Evolutionary conservation across 2,329 filamentous ascomycete species (phyloP), one percentile per base, ranked within the genome.

Genomic region (Exophiala calicioides): DNA sequence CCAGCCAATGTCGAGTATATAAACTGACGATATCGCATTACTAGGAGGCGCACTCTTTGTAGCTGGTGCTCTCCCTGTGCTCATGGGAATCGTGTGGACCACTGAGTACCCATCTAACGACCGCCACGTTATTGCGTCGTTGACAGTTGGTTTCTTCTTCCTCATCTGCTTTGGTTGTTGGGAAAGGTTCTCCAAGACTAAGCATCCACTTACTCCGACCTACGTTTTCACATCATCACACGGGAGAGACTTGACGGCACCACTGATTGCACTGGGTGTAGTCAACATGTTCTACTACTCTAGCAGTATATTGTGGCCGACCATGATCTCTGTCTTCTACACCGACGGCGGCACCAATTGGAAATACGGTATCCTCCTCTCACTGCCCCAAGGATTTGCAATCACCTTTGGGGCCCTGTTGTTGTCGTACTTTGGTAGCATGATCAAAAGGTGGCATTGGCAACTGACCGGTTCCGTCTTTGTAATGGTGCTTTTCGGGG

Each of bases 281-380:
- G 65, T 76, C 15, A 76, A 71, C 45, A 77, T 77, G 73, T 76
- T 76, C 57, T 77, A 76, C 60, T 77, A 76, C 57, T 67, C 67
- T 24, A 68, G 66, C 31, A 73, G 69, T 48, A 68, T 76, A 32
- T 61, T 75, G 10, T 75, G 67, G 53, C 73, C 73, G 0, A 71
- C 69, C 12, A 74, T 74, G 71, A 74, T 75, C 38, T 62, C 62
- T n/a, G 62, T 66, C 1, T 71, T 74, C 52, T 76, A 68, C 53
- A 68, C 65, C 1, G 60, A 67, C 37, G 63, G 61, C 8, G 65
- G 59, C 3, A 61, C 60, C 0, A 60, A 63, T 45, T 68, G 65
- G 60, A 59, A 57, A 18, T 64, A 69, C 38, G 59, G 59, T 3
- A 59, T 67, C 16, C 49, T 67, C 2, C 55, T 77, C 3, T 69